These are phyloP conservation scores for Mycena galopus DNA, from an alignment of 768 basidiomycete species.

Conservation along the genomic window DNA sequence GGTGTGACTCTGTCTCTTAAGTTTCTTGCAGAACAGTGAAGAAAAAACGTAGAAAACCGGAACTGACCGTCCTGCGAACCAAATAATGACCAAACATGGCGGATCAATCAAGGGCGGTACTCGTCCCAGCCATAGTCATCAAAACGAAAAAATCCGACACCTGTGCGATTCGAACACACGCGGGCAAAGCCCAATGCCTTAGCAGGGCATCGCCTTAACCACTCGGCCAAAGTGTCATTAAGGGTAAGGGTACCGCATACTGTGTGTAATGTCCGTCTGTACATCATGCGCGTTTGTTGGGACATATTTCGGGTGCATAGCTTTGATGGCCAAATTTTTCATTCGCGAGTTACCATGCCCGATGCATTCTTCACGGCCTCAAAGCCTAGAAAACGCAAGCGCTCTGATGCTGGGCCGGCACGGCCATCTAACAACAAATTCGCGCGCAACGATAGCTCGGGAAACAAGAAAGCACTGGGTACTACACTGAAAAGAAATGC, in stretches of 20 bases:
- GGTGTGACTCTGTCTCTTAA: too few relatives aligned
- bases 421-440: slow-evolving; percentile 45
- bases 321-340: background rate
- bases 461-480: slow-evolving; percentile 32
- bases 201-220: slow-evolving; percentile 24
- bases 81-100: too few relatives aligned
- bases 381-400: slow-evolving; percentile 75
- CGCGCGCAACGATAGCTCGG: slow-evolving; percentile 41
- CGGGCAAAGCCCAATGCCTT: slow-evolving; percentile 14
- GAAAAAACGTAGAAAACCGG: too few relatives aligned
- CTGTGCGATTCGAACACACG: slow-evolving; percentile 26
- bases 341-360: slow-evolving; percentile 64
- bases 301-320: background rate
- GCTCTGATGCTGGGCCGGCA: slow-evolving; percentile 50
- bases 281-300: too few relatives aligned
- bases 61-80: too few relatives aligned
- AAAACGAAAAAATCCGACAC: slow-evolving; percentile 8
- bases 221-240: slow-evolving; percentile 17
- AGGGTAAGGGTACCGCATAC: background rate
- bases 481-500: slow-evolving; percentile 44
- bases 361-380: slow-evolving; percentile 84
- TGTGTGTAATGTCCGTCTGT: too few relatives aligned
- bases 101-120: too few relatives aligned
- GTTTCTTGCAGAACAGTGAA: too few relatives aligned
- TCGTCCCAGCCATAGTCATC: too few relatives aligned